These are phyloP conservation scores for Gonium pectorale DNA, from an alignment of 139 green algal genomes.

Conservation along the genomic window DNA sequence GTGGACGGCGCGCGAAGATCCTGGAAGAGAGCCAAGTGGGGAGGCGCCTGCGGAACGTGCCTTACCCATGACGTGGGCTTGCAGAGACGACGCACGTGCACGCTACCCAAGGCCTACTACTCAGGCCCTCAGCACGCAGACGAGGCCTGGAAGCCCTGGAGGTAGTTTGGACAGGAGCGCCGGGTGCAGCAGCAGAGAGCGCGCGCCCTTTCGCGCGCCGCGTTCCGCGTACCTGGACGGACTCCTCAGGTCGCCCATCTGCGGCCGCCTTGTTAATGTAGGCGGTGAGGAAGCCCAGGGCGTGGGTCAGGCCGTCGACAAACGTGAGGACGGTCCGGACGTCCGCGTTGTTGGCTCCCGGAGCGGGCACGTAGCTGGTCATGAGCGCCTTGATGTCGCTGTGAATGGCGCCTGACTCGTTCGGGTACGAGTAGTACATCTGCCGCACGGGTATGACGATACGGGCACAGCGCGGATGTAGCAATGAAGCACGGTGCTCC, in stretches of 20 bases:
- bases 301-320: neutral
- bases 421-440: neutral
- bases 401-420: neutral
- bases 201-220: neutral
- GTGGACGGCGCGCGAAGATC: no score
- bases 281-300: conserved; percentile 9
- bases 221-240: neutral
- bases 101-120: neutral
- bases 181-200: neutral
- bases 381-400: neutral
- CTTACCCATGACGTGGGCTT: no score
- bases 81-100: neutral
- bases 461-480: neutral
- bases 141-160: no score
- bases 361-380: neutral
- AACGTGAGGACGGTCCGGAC: neutral
- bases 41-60: no score
- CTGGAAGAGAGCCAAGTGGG: no score
- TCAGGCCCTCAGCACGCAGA: neutral
- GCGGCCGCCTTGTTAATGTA: neutral
- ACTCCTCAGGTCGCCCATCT: neutral
- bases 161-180: neutral
- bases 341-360: neutral
- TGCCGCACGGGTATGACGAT: neutral
- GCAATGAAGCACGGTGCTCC: neutral